Evolutionary conservation across 2,329 filamentous ascomycete genomes (phyloP).

Genomic region (Colletotrichum orbiculare): DNA sequence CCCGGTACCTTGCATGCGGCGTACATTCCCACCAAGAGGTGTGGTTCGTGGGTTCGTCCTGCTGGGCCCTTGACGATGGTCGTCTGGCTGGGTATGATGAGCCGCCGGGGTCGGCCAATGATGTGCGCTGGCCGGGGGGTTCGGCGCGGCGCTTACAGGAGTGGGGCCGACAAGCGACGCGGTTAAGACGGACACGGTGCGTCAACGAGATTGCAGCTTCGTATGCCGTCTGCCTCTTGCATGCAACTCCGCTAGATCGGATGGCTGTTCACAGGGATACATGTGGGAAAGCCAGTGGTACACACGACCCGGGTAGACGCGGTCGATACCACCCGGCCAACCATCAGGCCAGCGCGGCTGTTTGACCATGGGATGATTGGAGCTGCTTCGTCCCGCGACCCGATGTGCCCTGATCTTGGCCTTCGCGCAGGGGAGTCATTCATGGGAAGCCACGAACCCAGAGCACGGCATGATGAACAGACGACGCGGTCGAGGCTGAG

Average conservation of each 20-base stretch:
- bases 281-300: no score
- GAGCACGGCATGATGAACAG: not conserved
- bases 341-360: constrained; percentile 15
- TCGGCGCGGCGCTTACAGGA: constrained; percentile 25
- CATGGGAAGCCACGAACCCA: not conserved
- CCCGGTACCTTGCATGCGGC: constrained; percentile 11
- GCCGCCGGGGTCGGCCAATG: constrained; percentile 35
- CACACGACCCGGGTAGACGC: not conserved
- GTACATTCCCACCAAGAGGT: not conserved
- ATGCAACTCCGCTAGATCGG: no score
- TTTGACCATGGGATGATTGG: constrained; percentile 31
- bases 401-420: not conserved
- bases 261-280: no score
- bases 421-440: not conserved
- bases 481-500: constrained; percentile 28
- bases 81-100: constrained; percentile 28
- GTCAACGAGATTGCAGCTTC: no score
- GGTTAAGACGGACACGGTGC: constrained; percentile 2
- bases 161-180: constrained; percentile 36
- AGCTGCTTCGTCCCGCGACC: constrained; percentile 22
- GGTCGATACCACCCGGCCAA: not conserved
- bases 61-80: not conserved
- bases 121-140: constrained; percentile 21
- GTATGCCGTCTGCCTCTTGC: no score
- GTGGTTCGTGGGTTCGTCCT: not conserved